Base-by-base conservation (phyloP, 345 rosid species). In the Geranium brycei region DNA sequence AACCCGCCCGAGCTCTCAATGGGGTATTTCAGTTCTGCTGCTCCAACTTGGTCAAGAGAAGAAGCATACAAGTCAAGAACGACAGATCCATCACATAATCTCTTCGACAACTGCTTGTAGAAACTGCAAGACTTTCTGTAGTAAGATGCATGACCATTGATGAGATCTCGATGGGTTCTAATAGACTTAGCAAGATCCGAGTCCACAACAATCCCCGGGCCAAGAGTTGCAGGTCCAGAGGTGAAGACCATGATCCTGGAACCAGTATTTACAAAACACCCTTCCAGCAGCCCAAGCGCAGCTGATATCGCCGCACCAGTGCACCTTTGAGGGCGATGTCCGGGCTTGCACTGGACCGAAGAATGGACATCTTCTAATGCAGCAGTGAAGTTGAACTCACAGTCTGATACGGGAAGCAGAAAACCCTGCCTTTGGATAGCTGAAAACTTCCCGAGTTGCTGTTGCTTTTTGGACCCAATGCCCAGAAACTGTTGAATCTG, bases 21-120 rank as follows among this genome's bases (percentile, higher is more conserved):
- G 10, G 93, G 84, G 0, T 61, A 60, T 74, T 81, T 93, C n/a
- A 93, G 67, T 72, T 93, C 97, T 0, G 95, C 95, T 47, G 77
- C 88, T 66, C 99, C 99, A 38, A 88, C 85, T 79, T 93, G 96
- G 80, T 93, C 99, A 65, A 90, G 96, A 73, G 95, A 86, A 72
- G 91, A 93, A 64, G 97, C 97, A 61, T 90, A 90, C 73, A 93
- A 71, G 82, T 93, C 97, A 18, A 93, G 90, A 78, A 75, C 83
- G 53, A 75, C 66, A 12, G 95, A 85, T 7, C 81, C 77, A 82
- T 86, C 82, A 12, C 81, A 76, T 53, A 90, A 78, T 71, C 95
- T 80, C 71, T 80, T 79, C 0, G 80, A 83, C 69, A 93, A 31
- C 40, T 68, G 74, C 63, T 73, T 81, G 80, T 93, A 93, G 76